Evolutionary conservation across 164 flowering plant genomes (phyloP).

Genomic region (Pachysandra terminalis): DNA sequence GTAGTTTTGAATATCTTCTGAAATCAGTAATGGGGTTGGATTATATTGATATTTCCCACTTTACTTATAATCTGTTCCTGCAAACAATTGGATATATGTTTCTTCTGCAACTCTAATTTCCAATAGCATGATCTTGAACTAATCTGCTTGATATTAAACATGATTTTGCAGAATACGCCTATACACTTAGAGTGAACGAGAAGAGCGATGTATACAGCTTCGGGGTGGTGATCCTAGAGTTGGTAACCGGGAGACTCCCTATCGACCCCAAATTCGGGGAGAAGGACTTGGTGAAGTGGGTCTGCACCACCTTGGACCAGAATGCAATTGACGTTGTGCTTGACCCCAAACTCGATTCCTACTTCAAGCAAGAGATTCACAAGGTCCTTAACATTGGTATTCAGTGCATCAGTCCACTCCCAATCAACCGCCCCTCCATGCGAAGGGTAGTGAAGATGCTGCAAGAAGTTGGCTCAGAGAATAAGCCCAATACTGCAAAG

Average conservation of each 20-base stretch:
- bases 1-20: no score
- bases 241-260: conserved; percentile 81
- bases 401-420: conserved; percentile 87
- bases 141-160: neutral
- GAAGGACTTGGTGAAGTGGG: conserved; percentile 94
- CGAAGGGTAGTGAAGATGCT: conserved; percentile 79
- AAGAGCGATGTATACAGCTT: conserved; percentile 97
- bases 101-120: neutral
- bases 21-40: no score
- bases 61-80: no score
- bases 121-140: neutral
- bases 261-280: conserved; percentile 83
- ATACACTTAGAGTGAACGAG: conserved; percentile 90
- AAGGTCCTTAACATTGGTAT: conserved; percentile 77
- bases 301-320: conserved; percentile 70
- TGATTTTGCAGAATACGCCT: conserved; percentile 81
- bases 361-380: conserved; percentile 77
- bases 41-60: neutral
- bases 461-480: conserved; percentile 51
- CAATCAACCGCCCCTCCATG: conserved; percentile 94
- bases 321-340: conserved; percentile 74
- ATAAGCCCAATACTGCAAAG: conserved; percentile 26
- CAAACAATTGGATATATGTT: neutral
- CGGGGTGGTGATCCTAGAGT: conserved; percentile 84
- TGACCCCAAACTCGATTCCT: conserved; percentile 74